Evolutionary conservation across 441 rosid species (phyloP), one percentile per base, ranked within the genome.

Genomic region (Corymbia citriodora): DNA sequence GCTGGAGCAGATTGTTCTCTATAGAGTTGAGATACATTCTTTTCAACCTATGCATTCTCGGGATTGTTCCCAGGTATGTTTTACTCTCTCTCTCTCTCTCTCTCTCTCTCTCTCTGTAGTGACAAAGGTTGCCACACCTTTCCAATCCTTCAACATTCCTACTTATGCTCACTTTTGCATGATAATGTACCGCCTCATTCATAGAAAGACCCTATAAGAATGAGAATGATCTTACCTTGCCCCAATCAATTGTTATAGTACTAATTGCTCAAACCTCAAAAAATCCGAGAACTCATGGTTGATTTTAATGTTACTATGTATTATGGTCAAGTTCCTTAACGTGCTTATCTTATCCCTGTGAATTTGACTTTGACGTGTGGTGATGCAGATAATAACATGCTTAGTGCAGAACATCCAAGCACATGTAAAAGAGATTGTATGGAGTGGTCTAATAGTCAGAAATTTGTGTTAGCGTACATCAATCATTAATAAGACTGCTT

Each of bases 51-150:
- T 97, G 99, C 98, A 95, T 88, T 93, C 94, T 55, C 93, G 95
- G n/a, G 99, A 98, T 93, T 97, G 99, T 93, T 95, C 98, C 91
- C 99, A 95, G 96, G 99, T 97, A 90, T 88, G 89, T 82, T 65
- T 89, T 85, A 55, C 70, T 54, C 36, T 61, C 68, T 10, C 59
- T 81, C 40, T 88, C 85, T 23, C 63, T 63, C 8, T 40, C 5
- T 40, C 45, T 40, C 45, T 40, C 15, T 59, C 55, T 65, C 27
- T 59, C 33, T 72, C 82, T 89, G 33, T 49, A 55, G 49, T 29
- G 53, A 29, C 82, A 52, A 68, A 33, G 65, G 88, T 55, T 87
- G 88, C 1, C 5, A 11, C 85, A 21, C 8, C 29, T 74, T 25
- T 10, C 85, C 50, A 40, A 17, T 74, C 85, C 50, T 74, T 74